phyloP scores from a whole-genome alignment of 257 asterid species.

The Plantago elongata region DNA sequence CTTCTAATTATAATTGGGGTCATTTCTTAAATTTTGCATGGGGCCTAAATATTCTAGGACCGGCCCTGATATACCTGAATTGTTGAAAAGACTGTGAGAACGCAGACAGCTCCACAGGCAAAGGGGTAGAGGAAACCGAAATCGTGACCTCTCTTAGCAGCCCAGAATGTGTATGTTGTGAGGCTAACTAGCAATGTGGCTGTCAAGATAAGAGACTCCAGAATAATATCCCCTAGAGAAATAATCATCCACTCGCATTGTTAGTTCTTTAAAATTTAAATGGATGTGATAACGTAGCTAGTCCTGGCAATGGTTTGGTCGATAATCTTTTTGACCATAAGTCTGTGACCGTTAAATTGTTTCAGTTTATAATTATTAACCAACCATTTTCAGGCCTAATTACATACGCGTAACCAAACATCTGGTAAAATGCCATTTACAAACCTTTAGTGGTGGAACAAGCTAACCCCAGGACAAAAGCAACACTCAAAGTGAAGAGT shows the following conservation, averaged over 20 bases:
- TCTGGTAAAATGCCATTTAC: neutral
- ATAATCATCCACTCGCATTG: neutral
- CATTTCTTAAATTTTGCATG: too few relatives aligned
- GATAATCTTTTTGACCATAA: too few relatives aligned
- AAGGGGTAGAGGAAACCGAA: constrained; percentile 53
- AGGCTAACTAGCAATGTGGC: constrained; percentile 49
- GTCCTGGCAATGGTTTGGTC: too few relatives aligned
- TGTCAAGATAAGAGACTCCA: constrained; percentile 47
- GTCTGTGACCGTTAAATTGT: too few relatives aligned
- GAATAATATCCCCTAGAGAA: constrained; percentile 35
- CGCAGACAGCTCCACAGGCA: constrained; percentile 32
- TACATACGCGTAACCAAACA: too few relatives aligned
- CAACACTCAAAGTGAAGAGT: constrained; percentile 22
- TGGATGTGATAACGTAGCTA: too few relatives aligned
- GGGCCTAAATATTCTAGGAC: too few relatives aligned
- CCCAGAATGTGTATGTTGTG: constrained; percentile 69
- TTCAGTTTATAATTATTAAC: too few relatives aligned
- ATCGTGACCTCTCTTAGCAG: constrained; percentile 59
- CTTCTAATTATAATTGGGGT: too few relatives aligned
- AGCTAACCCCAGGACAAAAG: constrained; percentile 17
- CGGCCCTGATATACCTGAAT: too few relatives aligned
- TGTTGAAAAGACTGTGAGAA: constrained; percentile 12
- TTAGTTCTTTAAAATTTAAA: neutral
- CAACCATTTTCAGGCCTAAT: too few relatives aligned
- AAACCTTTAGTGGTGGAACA: constrained; percentile 23